Percentiles rank a stretch among this genome's conserved stretches.
Conservation (phyloP, 352 stramenopile species). For the Phytopythium kandeliae region DNA sequence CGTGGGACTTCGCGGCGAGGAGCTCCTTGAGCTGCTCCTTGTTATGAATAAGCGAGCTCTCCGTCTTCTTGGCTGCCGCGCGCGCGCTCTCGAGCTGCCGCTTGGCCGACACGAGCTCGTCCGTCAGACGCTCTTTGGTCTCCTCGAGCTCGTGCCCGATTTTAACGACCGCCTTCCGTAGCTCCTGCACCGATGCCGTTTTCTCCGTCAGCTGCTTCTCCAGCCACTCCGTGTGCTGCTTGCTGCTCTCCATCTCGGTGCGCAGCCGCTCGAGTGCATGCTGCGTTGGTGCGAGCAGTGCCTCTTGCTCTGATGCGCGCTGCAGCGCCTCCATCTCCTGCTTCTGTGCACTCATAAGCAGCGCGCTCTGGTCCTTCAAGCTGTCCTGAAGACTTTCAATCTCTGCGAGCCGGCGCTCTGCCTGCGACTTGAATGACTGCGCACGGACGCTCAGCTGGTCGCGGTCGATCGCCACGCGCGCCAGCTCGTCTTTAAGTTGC, state of each 20-base stretch:
- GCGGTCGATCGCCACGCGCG: slow-evolving; percentile 37
- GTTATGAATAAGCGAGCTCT: slow-evolving; percentile 47
- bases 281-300: slow-evolving; percentile 49
- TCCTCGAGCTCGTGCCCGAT: slow-evolving; percentile 51
- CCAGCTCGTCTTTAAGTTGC: slow-evolving; percentile 33
- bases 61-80: slow-evolving; percentile 60
- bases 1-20: slow-evolving; percentile 48
- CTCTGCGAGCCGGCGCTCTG: slow-evolving; percentile 55
- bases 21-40: slow-evolving; percentile 72
- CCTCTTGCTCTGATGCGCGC: slow-evolving; percentile 47
- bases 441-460: slow-evolving; percentile 49
- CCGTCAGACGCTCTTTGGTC: slow-evolving; percentile 36
- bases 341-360: slow-evolving; percentile 48
- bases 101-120: slow-evolving; percentile 40
- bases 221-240: slow-evolving; percentile 64
- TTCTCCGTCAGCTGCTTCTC: slow-evolving; percentile 64
- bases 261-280: slow-evolving; percentile 39
- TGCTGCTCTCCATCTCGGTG: slow-evolving; percentile 42
- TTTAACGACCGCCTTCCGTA: slow-evolving; percentile 52
- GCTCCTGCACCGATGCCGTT: slow-evolving; percentile 50
- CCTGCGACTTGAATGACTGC: slow-evolving; percentile 37
- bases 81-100: slow-evolving; percentile 56
- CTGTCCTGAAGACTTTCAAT: slow-evolving; percentile 54
- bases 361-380: slow-evolving; percentile 45
- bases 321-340: slow-evolving; percentile 64